Evolutionary conservation across 2,329 filamentous ascomycete genomes (phyloP).

Genomic region (Aspergillus aculeatinus): DNA sequence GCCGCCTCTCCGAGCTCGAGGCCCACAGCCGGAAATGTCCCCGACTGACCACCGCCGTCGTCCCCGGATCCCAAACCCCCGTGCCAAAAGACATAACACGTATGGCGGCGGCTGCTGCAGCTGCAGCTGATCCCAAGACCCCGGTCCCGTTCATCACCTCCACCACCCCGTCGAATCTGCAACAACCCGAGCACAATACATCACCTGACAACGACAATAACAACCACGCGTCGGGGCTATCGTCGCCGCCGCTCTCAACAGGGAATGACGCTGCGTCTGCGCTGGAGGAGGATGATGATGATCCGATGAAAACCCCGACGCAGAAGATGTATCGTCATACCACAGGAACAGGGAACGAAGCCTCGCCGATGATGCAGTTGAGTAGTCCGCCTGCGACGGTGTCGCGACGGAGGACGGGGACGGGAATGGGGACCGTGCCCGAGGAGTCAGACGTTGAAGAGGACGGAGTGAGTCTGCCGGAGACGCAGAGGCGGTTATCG

Average conservation of each 20-base stretch:
- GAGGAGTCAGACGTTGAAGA: neutral
- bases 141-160: neutral
- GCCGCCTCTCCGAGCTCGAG: slow-evolving; percentile 42
- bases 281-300: slow-evolving; percentile 17
- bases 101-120: too few relatives aligned
- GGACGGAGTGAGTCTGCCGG: neutral
- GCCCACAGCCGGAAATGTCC: slow-evolving; percentile 39
- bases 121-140: neutral
- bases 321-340: slow-evolving; percentile 14
- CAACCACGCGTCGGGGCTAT: slow-evolving; percentile 11
- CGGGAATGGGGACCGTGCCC: neutral
- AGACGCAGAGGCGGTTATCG: slow-evolving; percentile 13
- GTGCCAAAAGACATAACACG: neutral
- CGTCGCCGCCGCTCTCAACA: slow-evolving; percentile 20
- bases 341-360: neutral
- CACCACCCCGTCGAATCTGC: slow-evolving; percentile 10
- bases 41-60: slow-evolving; percentile 16
- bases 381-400: slow-evolving; percentile 36
- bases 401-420: slow-evolving; percentile 11
- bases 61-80: neutral
- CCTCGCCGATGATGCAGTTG: slow-evolving; percentile 36
- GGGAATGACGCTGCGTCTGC: neutral
- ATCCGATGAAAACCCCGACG: slow-evolving; percentile 23
- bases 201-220: neutral
- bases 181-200: slow-evolving; percentile 18